phyloP scores from a whole-genome alignment of 257 asterid species.

The Plantago major region DNA sequence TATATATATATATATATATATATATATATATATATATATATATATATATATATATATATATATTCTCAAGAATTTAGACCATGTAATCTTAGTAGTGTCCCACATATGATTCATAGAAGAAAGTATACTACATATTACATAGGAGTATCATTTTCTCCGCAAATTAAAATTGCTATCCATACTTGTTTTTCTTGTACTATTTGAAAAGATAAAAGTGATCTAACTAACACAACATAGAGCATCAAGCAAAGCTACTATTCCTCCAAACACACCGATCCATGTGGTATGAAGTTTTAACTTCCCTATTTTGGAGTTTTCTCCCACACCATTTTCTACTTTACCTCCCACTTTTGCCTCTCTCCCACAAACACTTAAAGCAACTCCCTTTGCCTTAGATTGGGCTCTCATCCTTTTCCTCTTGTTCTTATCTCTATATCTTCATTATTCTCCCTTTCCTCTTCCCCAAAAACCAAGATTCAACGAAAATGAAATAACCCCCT shows the following conservation, averaged over 20 bases:
- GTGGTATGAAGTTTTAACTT: constrained; percentile 38
- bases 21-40: no score
- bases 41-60: no score
- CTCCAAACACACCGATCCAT: constrained; percentile 69
- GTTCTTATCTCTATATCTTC: constrained; percentile 39
- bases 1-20: no score
- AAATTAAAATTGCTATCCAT: neutral
- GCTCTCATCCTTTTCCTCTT: constrained; percentile 44
- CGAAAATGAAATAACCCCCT: neutral
- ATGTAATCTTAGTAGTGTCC: no score
- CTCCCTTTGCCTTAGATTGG: constrained; percentile 40
- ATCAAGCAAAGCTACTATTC: constrained; percentile 55
- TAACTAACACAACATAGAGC: constrained; percentile 31
- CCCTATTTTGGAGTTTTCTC: constrained; percentile 41
- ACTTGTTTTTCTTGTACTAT: neutral
- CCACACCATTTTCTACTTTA: constrained; percentile 38
- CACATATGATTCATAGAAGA: neutral
- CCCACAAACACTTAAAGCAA: constrained; percentile 23
- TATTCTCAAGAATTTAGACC: no score
- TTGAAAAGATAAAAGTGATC: constrained; percentile 25
- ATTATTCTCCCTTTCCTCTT: constrained; percentile 44
- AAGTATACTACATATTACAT: neutral
- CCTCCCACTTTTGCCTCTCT: constrained; percentile 37
- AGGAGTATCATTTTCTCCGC: neutral
- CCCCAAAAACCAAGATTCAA: constrained; percentile 11